Evolutionary conservation across 148 eudicot genomes (phyloP), one percentile per base, ranked within the genome.

Genomic region (Polygonum aviculare): DNA sequence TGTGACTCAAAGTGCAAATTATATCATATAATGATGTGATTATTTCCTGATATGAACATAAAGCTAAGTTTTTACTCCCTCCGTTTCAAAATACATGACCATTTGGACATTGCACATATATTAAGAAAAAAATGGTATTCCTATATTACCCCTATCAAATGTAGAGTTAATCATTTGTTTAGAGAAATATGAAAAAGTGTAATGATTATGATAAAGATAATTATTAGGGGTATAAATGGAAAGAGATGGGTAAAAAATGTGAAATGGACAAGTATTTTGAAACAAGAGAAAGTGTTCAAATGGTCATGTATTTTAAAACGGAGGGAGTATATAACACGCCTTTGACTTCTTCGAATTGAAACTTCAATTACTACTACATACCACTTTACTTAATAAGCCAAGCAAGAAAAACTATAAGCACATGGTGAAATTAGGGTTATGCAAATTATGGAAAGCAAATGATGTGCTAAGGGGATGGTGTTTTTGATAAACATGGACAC

Each of bases 401-500:
- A 21, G 16, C 5, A 19, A 59, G 12, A 22, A 57, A 57, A 21
- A 60, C 18, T 18, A 19, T 59, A 22, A 26, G 69, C 69, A 60
- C 69, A 60, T 60, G 69, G 11, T 60, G 5, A 60, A 60, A 60
- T 60, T 60, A 60, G 69, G 44, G 45, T 12, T 63, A 19, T 21
- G 69, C 21, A 21, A n/a, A 57, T 4, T 12, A 65, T 3, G 16
- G 16, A 36, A 38, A 65, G 18, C 6, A 15, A 67, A 67, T 15
- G 45, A 15, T 67, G 36, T 36, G 45, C 5, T 12, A 11, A 26
- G 38, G 38, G 69, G 31, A 44, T 44, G 55, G n/a, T 60, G 69
- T 38, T 60, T 10, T 26, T 38, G 72, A 67, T 67, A 67, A 67
- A 35, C 72, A 67, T 16, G 72, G 21, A 36, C 72, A 67, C 72